Base-by-base conservation (phyloP, 176 grass and related monocot species). In the Lolium rigidum region DNA sequence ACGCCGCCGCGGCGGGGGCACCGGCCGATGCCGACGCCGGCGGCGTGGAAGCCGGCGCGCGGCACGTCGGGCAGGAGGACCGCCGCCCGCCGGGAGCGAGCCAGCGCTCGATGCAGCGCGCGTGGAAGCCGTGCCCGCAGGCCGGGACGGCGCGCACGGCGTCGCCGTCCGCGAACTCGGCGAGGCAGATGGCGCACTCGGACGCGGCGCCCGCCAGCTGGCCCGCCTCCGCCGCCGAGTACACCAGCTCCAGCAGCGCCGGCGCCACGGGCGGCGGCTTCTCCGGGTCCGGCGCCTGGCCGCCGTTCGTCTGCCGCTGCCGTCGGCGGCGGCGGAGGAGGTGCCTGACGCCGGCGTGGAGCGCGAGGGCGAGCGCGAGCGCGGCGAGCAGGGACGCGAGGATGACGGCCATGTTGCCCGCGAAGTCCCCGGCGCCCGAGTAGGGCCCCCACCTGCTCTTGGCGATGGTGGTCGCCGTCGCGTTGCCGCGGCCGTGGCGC, bases 121-220 rank as follows among this genome's bases (percentile, higher is more conserved):
- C 88, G 76, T 93, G 92, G 88, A 90, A 90, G 1, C 79, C 83
- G 37, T 88, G 92, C 0, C 74, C 65, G 52, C 92, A 90, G 0
- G 68, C 79, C 28, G 86, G 85, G 88, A 93, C 49, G 59, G 85
- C 88, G 66, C 82, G 78, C 17, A 93, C 88, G 88, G 82, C 79
- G 79, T 94, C 89, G 51, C 92, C 86, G 63, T 94, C 92, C 0
- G 44, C 84, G 89, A 91, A 94, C 88, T 94, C 89, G 37, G 64
- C 61, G 16, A 94, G 89, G 84, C 89, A 94, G 54, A 94, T 94
- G 55, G 89, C 70, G 89, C 86, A 94, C 89, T 94, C 89, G 43
- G 70, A 47, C 10, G 84, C 57, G 4, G 70, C 76, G 46, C 92
- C 92, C 2, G 84, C 80, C 64, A 89, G 92, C 83, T 76, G 26